Conservation (phyloP, 495 filamentous ascomycete species). For the Cryomyces minteri region DNA sequence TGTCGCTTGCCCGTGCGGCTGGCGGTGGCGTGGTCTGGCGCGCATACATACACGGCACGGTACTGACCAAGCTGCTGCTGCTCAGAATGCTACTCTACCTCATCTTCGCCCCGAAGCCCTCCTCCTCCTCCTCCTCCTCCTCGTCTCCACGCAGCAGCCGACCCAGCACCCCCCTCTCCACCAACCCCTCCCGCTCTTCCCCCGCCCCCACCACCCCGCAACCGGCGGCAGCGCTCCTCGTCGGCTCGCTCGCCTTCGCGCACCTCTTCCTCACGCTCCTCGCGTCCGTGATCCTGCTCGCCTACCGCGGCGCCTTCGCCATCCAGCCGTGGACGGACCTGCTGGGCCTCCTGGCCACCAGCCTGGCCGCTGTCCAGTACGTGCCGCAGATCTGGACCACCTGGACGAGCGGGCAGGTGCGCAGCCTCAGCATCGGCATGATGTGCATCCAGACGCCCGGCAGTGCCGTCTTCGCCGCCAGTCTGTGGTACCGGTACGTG, state of each 20-base stretch:
- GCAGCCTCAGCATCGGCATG: conserved; percentile 87
- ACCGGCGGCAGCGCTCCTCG: conserved; percentile 52
- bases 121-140: conserved; percentile 33
- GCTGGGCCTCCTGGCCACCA: conserved; percentile 56
- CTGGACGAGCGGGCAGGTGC: conserved; percentile 61
- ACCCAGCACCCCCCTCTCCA: conserved; percentile 13
- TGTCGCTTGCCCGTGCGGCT: too few relatives aligned
- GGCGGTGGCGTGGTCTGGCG: too few relatives aligned
- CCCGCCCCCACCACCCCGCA: conserved; percentile 21
- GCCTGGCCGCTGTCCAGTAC: conserved; percentile 80
- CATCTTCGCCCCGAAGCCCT: conserved; percentile 21
- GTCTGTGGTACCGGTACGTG: conserved; percentile 33
- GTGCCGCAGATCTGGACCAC: conserved; percentile 90
- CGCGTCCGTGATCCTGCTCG: conserved; percentile 38
- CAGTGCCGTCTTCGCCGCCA: conserved; percentile 71
- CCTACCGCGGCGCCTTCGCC: conserved; percentile 32
- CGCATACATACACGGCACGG: not conserved
- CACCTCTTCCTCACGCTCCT: conserved; percentile 53
- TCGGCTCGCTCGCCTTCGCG: conserved; percentile 47
- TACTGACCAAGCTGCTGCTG: not conserved
- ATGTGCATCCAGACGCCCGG: conserved; percentile 97
- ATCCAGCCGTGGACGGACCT: conserved; percentile 65
- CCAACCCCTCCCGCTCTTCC: conserved; percentile 21
- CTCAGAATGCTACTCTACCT: conserved; percentile 23
- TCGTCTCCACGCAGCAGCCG: conserved; percentile 26